phyloP scores from a whole-genome alignment of 2,329 filamentous ascomycete species.

The Fusarium sp. region DNA sequence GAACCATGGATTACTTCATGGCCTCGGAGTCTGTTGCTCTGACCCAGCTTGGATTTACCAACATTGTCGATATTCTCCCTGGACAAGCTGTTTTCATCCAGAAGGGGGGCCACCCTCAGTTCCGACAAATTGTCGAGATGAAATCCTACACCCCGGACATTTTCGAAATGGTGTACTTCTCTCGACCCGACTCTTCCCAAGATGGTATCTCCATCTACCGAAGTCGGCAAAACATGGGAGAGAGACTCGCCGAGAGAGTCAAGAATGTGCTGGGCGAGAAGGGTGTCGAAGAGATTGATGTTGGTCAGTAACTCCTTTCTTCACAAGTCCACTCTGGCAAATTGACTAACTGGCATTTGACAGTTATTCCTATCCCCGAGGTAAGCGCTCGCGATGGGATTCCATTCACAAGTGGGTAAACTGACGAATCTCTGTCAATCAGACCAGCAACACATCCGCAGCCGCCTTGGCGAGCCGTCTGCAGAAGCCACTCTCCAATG shows the following conservation, averaged over 20 bases:
- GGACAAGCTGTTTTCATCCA: slow-evolving; percentile 88
- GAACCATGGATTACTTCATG: slow-evolving; percentile 85
- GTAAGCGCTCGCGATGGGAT: slow-evolving; percentile 19
- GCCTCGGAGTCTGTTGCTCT: slow-evolving; percentile 90
- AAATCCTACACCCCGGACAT: slow-evolving; percentile 79
- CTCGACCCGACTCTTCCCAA: slow-evolving; percentile 81
- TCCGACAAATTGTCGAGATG: slow-evolving; percentile 76
- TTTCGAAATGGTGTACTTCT: slow-evolving; percentile 74
- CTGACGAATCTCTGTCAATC: not conserved
- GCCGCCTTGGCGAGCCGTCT: slow-evolving; percentile 76
- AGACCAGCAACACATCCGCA: slow-evolving; percentile 85
- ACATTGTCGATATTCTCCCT: slow-evolving; percentile 81
- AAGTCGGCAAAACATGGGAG: slow-evolving; percentile 87
- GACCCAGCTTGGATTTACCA: slow-evolving; percentile 79
- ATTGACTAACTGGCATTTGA: slow-evolving; percentile 33
- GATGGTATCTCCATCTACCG: slow-evolving; percentile 89
- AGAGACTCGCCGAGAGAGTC: slow-evolving; percentile 79
- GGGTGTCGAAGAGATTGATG: slow-evolving; percentile 79
- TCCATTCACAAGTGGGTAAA: not conserved
- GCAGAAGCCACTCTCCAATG: slow-evolving; percentile 80
- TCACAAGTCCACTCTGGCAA: not conserved
- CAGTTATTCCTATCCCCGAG: slow-evolving; percentile 77
- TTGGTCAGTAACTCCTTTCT: slow-evolving; percentile 47
- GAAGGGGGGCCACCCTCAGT: slow-evolving; percentile 79
- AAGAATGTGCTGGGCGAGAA: slow-evolving; percentile 73